A percentile compares a stretch with the other conserved stretches of the same genome.
Evolutionary conservation across 257 asterid species (phyloP).

Genomic region (Capsicum baccatum): DNA sequence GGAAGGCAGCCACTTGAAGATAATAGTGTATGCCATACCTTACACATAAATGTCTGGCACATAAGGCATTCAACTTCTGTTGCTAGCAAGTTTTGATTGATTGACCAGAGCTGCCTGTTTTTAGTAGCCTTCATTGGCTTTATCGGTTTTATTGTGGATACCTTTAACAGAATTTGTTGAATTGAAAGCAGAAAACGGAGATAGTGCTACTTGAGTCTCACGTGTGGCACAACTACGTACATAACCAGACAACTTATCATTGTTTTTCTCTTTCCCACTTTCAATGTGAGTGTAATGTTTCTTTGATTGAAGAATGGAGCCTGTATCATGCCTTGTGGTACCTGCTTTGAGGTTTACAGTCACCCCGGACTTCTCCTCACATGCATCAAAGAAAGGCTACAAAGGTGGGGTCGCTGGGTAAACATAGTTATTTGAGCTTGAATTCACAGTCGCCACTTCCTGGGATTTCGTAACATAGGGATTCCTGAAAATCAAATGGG

Average conservation of each 20-base stretch:
- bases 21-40: constrained; percentile 72
- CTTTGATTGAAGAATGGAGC: constrained; percentile 56
- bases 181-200: constrained; percentile 56
- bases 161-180: constrained; percentile 56
- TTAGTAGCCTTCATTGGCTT: constrained; percentile 54
- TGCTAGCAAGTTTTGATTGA: constrained; percentile 73
- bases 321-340: constrained; percentile 52
- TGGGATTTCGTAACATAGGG: constrained; percentile 85
- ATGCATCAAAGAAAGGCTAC: constrained; percentile 67
- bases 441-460: constrained; percentile 78
- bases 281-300: constrained; percentile 73
- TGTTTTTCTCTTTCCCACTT: constrained; percentile 54
- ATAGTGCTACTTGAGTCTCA: constrained; percentile 51
- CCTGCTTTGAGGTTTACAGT: constrained; percentile 53
- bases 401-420: constrained; percentile 95
- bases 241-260: constrained; percentile 46
- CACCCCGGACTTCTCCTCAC: constrained; percentile 68
- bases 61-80: constrained; percentile 85
- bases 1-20: constrained; percentile 57
- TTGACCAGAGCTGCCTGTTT: constrained; percentile 61
- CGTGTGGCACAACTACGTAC: constrained; percentile 47
- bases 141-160: constrained; percentile 46
- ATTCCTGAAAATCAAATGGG: constrained; percentile 76
- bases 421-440: constrained; percentile 81
- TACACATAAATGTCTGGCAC: constrained; percentile 96